These are phyloP conservation scores for Ustilago hordei DNA, from an alignment of 1,284 basidiomycete species.

Conservation along the genomic window DNA sequence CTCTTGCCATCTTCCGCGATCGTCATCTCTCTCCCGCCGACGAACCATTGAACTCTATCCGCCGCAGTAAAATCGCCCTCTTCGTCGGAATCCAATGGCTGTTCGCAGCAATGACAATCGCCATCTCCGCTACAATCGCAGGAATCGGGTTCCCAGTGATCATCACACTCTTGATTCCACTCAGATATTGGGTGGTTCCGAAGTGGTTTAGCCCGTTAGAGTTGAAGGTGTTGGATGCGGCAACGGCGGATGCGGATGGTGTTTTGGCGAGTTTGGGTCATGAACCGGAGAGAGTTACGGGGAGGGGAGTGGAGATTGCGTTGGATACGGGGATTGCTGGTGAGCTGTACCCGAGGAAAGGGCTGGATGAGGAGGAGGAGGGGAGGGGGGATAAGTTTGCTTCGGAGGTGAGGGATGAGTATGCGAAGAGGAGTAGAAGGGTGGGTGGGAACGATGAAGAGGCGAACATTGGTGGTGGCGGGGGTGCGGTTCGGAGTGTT, in stretches of 20 bases:
- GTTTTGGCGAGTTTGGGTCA: slow-evolving; percentile 64
- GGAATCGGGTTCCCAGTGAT: slow-evolving; percentile 88
- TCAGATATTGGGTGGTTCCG: slow-evolving; percentile 81
- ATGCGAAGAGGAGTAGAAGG: slow-evolving; percentile 14
- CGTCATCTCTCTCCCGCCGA: slow-evolving; percentile 60
- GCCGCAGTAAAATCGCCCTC: slow-evolving; percentile 80
- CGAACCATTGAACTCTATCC: slow-evolving; percentile 78
- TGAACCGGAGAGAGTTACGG: slow-evolving; percentile 59
- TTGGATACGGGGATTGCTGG: slow-evolving; percentile 62
- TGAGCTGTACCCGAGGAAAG: slow-evolving; percentile 40
- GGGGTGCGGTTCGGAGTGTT: slow-evolving; percentile 18
- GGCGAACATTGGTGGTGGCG: slow-evolving; percentile 5
- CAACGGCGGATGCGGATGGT: slow-evolving; percentile 76
- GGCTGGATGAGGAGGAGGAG: slow-evolving; percentile 31
- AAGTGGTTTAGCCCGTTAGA: slow-evolving; percentile 83
- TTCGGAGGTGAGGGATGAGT: slow-evolving; percentile 15
- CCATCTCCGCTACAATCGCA: slow-evolving; percentile 86
- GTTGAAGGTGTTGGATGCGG: slow-evolving; percentile 85
- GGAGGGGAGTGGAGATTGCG: slow-evolving; percentile 54
- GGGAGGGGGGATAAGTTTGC: slow-evolving; percentile 32
- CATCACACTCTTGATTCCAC: slow-evolving; percentile 86
- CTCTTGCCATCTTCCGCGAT: slow-evolving; percentile 86
- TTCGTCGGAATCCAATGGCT: slow-evolving; percentile 84
- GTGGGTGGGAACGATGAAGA: slow-evolving; percentile 25
- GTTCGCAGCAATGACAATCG: slow-evolving; percentile 89